Conservation (phyloP, 495 filamentous ascomycete genomes). For the Penicillium macrosclerotiorum region DNA sequence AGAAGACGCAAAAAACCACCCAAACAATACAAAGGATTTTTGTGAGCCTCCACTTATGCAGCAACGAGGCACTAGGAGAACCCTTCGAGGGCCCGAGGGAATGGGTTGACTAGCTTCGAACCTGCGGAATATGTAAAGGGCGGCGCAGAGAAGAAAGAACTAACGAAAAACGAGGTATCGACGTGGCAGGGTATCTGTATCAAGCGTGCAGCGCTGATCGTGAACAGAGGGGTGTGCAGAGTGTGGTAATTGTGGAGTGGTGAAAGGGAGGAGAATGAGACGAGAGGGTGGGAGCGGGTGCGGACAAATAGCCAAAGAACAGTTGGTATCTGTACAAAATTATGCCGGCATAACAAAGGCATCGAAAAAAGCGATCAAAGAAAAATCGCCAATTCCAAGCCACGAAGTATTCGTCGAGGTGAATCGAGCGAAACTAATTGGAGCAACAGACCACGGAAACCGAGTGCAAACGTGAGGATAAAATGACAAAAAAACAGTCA, state of each 20-base stretch:
- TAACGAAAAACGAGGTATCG: constrained; percentile 4
- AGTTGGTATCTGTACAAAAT: constrained; percentile 21
- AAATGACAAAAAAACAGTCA: neutral
- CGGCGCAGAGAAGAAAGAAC: neutral
- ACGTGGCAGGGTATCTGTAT: constrained; percentile 28
- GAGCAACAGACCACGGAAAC: no score
- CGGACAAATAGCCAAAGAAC: constrained; percentile 9
- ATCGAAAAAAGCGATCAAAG: constrained; percentile 6
- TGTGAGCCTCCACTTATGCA: neutral
- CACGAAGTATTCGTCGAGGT: no score
- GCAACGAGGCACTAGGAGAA: neutral
- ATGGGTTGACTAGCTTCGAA: constrained; percentile 21
- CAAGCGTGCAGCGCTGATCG: constrained; percentile 26
- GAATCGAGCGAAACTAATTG: no score
- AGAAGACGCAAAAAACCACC: constrained; percentile 8
- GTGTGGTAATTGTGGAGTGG: no score
- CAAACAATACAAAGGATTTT: constrained; percentile 8
- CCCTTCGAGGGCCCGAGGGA: constrained; percentile 1
- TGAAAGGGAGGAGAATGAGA: neutral
- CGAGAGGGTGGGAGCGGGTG: neutral
- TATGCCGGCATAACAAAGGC: neutral
- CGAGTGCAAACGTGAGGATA: no score
- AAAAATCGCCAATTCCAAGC: constrained; percentile 20
- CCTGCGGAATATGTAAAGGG: constrained; percentile 24
- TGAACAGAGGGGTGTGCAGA: constrained; percentile 18